phyloP scores from a whole-genome alignment of 257 asterid species.

The Buddleja alternifolia region DNA sequence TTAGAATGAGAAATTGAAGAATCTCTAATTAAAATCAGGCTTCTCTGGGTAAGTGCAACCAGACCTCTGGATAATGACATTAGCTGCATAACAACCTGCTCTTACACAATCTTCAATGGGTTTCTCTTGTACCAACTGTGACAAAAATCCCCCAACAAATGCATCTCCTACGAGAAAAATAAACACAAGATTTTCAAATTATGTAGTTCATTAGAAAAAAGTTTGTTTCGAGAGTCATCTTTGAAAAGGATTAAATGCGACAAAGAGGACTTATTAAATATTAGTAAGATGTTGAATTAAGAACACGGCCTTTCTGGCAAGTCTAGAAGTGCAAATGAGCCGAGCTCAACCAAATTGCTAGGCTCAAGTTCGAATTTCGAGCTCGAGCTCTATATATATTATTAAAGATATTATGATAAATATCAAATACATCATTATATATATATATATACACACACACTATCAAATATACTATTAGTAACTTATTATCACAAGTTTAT shows the following conservation, averaged over 20 bases:
- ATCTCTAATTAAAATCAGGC: slow-evolving; percentile 54
- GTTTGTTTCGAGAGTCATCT: neutral
- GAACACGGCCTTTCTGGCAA: too few relatives aligned
- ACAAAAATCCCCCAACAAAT: slow-evolving; percentile 82
- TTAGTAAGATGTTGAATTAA: too few relatives aligned
- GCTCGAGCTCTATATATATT: too few relatives aligned
- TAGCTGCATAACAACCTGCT: slow-evolving; percentile 83
- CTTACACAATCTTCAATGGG: slow-evolving; percentile 69
- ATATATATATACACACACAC: too few relatives aligned
- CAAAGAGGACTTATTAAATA: too few relatives aligned
- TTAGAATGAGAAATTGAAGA: slow-evolving; percentile 19
- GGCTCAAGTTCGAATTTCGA: too few relatives aligned
- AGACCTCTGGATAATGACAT: slow-evolving; percentile 79
- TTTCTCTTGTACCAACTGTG: slow-evolving; percentile 71
- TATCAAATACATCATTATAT: too few relatives aligned
- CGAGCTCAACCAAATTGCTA: too few relatives aligned
- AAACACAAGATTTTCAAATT: neutral
- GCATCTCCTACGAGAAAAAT: slow-evolving; percentile 60
- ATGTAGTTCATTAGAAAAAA: neutral
- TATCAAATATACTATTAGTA: too few relatives aligned
- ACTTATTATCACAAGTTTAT: too few relatives aligned
- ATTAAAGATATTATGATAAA: too few relatives aligned
- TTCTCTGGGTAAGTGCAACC: slow-evolving; percentile 93
- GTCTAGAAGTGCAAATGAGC: too few relatives aligned
- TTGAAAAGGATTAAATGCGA: neutral